A percentile compares a stretch with the other conserved stretches of the same genome.
phyloP scores from a whole-genome alignment of 495 filamentous ascomycete species.

The Aeminium ludgeri region DNA sequence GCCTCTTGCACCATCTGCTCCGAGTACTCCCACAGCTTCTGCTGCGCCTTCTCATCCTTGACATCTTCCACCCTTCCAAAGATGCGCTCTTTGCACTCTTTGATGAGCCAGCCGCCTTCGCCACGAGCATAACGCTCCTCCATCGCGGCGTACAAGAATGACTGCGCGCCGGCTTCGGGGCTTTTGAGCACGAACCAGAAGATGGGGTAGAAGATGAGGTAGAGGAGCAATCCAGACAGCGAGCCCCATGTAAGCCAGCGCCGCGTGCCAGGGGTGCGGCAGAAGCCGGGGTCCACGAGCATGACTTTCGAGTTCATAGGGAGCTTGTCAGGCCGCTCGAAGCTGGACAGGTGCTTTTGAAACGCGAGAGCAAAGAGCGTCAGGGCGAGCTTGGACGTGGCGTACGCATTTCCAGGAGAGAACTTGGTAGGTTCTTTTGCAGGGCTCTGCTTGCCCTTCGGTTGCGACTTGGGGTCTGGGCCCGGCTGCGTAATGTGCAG shows the following conservation, averaged over 20 bases:
- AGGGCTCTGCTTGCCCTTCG: background rate
- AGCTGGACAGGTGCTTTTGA: slow-evolving; percentile 71
- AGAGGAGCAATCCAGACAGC: slow-evolving; percentile 63
- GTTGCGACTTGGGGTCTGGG: background rate
- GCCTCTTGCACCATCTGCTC: slow-evolving; percentile 67
- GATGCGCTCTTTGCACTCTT: slow-evolving; percentile 69
- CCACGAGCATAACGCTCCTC: slow-evolving; percentile 32
- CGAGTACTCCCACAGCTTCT: slow-evolving; percentile 73
- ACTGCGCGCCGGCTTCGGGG: slow-evolving; percentile 65
- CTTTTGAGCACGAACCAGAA: slow-evolving; percentile 84
- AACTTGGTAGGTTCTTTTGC: slow-evolving; percentile 7
- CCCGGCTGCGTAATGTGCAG: slow-evolving; percentile 10
- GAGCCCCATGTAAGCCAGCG: slow-evolving; percentile 73
- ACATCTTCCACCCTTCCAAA: slow-evolving; percentile 50
- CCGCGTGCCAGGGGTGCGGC: slow-evolving; percentile 70
- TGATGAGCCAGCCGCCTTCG: slow-evolving; percentile 53
- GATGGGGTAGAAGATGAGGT: slow-evolving; percentile 58
- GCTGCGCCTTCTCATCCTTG: slow-evolving; percentile 58
- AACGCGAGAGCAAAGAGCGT: slow-evolving; percentile 77
- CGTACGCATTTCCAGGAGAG: slow-evolving; percentile 40
- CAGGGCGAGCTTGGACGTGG: slow-evolving; percentile 72
- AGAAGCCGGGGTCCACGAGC: slow-evolving; percentile 69
- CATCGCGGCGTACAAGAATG: slow-evolving; percentile 71
- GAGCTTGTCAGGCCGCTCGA: slow-evolving; percentile 63
- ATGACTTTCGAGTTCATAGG: slow-evolving; percentile 67